phyloP scores from a whole-genome alignment of 192 early-diverging fungal species.

The Linnemannia elongata region DNA sequence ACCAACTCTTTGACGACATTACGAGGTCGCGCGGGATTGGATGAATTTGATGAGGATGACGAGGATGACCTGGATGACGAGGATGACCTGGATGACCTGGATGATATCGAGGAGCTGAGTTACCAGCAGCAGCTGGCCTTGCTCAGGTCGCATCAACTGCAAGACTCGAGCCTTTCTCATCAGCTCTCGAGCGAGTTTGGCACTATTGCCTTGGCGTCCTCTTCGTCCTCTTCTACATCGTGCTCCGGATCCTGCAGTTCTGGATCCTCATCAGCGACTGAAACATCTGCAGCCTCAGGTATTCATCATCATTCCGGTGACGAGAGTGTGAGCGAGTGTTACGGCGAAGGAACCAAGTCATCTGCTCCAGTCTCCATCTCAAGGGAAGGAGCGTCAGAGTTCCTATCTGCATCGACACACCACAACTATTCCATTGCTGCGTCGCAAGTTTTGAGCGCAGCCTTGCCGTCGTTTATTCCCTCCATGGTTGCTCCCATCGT shows the following conservation, averaged over 20 bases:
- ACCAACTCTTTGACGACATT: conserved; percentile 44
- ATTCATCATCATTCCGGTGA: neutral
- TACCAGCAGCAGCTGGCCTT: conserved; percentile 18
- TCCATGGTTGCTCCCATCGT: conserved; percentile 57
- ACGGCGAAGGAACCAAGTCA: neutral
- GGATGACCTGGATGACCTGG: conserved; percentile 15
- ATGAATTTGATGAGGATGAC: conserved; percentile 50
- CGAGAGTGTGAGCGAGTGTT: neutral
- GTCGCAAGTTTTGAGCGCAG: conserved; percentile 37
- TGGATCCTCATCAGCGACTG: neutral
- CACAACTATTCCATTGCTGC: conserved; percentile 41
- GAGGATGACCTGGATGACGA: conserved; percentile 39
- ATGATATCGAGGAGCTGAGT: conserved; percentile 27
- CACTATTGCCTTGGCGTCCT: conserved; percentile 30
- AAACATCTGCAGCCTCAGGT: neutral
- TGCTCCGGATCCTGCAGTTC: conserved; percentile 2
- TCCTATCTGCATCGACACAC: conserved; percentile 44
- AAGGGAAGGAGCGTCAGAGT: conserved; percentile 37
- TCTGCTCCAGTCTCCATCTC: conserved; percentile 31
- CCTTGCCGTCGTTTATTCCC: conserved; percentile 46
- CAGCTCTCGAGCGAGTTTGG: conserved; percentile 45
- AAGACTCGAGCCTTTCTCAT: conserved; percentile 15
- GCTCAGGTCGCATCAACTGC: conserved; percentile 13
- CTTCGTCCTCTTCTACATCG: conserved; percentile 3
- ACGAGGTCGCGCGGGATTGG: conserved; percentile 32